Conservation (phyloP, 73 alveolate genomes). For the Uronychia setigera region DNA sequence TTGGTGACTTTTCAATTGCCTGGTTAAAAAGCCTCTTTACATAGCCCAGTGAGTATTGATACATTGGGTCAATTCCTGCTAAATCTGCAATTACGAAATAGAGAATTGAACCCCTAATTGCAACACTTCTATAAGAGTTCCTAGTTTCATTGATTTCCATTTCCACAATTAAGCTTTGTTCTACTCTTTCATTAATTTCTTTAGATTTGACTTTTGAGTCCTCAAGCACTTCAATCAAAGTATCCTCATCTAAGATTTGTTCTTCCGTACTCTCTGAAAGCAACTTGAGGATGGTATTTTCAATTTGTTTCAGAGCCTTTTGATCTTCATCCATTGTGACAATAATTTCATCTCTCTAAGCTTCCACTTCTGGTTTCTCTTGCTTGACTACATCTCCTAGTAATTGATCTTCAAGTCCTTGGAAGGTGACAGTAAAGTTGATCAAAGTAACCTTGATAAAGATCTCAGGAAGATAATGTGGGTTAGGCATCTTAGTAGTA, state of each 20-base stretch:
- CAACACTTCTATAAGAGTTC: constrained; percentile 89
- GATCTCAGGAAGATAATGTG: constrained; percentile 96
- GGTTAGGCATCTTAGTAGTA: constrained; percentile 96
- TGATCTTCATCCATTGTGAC: constrained; percentile 92
- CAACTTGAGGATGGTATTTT: constrained; percentile 84
- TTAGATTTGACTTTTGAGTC: constrained; percentile 80
- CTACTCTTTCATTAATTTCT: constrained; percentile 83
- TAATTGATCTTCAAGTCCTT: constrained; percentile 94
- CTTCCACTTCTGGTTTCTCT: constrained; percentile 96
- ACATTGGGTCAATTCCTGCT: constrained; percentile 96
- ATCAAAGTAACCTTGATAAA: constrained; percentile 91
- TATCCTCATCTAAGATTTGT: constrained; percentile 88
- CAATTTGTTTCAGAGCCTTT: constrained; percentile 81
- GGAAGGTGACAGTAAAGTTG: constrained; percentile 94
- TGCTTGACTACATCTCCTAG: constrained; percentile 95
- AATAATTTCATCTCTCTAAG: constrained; percentile 93
- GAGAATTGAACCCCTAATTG: constrained; percentile 94
- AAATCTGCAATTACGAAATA: constrained; percentile 94
- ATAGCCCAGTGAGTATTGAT: constrained; percentile 91
- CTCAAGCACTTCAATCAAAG: constrained; percentile 89
- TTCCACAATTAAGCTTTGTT: constrained; percentile 84
- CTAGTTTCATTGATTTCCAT: constrained; percentile 90
- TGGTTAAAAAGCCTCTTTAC: constrained; percentile 89
- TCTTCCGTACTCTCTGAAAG: constrained; percentile 87
- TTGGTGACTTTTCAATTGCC: constrained; percentile 85